Base-by-base conservation (phyloP, 2,329 filamentous ascomycete genomes). In the Fusarium redolens region DNA sequence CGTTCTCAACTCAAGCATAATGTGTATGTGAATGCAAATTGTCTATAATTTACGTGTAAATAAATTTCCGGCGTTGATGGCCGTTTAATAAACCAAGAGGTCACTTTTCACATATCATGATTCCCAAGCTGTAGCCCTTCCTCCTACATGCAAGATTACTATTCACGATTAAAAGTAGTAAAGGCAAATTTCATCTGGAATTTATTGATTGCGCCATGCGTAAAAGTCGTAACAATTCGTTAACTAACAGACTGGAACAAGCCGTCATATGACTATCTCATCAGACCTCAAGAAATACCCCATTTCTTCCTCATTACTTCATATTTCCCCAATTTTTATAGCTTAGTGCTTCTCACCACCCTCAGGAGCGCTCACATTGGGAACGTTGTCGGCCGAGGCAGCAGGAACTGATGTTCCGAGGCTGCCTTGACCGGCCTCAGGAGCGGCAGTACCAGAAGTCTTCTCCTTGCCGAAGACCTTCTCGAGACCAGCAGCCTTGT, bases 401-500 rank as follows among this genome's bases (percentile, higher is more conserved):
- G 73, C 63, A 50, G 76, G 76, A 4, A 71, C 65, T 15, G 76
- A 75, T 54, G 71, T 73, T 15, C 69, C 54, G 7, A 71, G 47
- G 7, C 67, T 54, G 38, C 75, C 61, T 55, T 67, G 50, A 5
- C 71, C 67, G 20, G 69, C 72, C 28, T 75, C 59, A 17, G 72
- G 70, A 10, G 76, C 64, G 18, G 66, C 68, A 38, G 66, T 51
- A 12, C 65, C 60, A 13, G 77, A 47, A 13, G 76, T 76, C 79
- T 85, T 85, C 78, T 86, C 85, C 80, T 87, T 89, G 51, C 87
- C 89, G 75, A 90, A 88, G 55, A 90, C 83, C 75, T 84, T 86
- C 76, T 90, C 87, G 6, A 91, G 83, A 4, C 89, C 89, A 12
- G 87, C 81, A 4, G 88, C 86, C 84, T 89, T 89, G 82, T 89